Evolutionary conservation across 345 rosid species (phyloP).

Genomic region (Eucalyptus paniculata): DNA sequence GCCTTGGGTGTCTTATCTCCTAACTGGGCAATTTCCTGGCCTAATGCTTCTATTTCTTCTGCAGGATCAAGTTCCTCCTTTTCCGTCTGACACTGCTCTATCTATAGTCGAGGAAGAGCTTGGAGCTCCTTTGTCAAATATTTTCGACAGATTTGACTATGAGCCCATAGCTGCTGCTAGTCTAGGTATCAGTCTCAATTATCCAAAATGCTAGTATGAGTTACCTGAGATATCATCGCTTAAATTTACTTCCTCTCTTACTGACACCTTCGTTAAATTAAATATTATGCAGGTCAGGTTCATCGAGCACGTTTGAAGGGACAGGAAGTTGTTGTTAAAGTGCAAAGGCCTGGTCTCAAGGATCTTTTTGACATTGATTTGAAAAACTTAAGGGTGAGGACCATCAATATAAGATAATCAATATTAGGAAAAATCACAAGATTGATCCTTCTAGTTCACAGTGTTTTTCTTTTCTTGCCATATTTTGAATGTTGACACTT

Average conservation of each 20-base stretch:
- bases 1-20: background rate
- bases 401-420: background rate
- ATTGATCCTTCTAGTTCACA: background rate
- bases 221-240: background rate
- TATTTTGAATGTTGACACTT: background rate
- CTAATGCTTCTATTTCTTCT: background rate
- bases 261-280: background rate
- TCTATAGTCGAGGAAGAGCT: slow-evolving; percentile 90
- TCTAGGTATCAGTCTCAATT: slow-evolving; percentile 50
- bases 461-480: background rate
- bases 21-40: background rate
- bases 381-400: slow-evolving; percentile 79
- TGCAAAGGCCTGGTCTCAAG: slow-evolving; percentile 96
- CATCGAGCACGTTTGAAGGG: slow-evolving; percentile 94
- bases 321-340: slow-evolving; percentile 83
- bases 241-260: background rate
- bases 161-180: slow-evolving; percentile 99
- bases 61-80: slow-evolving; percentile 99
- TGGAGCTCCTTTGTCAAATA: slow-evolving; percentile 51
- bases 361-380: slow-evolving; percentile 95
- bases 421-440: background rate
- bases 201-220: background rate
- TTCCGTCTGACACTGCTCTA: slow-evolving; percentile 82
- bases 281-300: slow-evolving; percentile 64
- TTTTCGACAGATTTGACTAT: slow-evolving; percentile 72